These are phyloP conservation scores for Colletotrichum costaricense DNA, from an alignment of 2,329 filamentous ascomycete species.

Conservation along the genomic window DNA sequence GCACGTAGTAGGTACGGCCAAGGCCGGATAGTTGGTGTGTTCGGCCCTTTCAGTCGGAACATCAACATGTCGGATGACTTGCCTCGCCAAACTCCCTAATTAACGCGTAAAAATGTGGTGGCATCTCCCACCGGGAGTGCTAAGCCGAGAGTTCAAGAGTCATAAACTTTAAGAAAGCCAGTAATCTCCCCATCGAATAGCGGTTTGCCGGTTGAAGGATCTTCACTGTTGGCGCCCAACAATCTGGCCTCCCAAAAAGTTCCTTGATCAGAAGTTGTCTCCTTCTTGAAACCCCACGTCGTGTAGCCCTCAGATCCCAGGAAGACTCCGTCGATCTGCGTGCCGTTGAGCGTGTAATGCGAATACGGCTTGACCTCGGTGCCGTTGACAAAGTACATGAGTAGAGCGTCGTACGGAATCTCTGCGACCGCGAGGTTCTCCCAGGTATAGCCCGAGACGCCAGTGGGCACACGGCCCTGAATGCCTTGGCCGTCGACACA, in stretches of 20 bases:
- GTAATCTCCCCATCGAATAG: conserved; percentile 19
- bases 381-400: conserved; percentile 17
- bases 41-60: background rate
- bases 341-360: conserved; percentile 7
- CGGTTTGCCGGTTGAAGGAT: conserved; percentile 2
- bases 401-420: conserved; percentile 14
- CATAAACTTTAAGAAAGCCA: conserved; percentile 13
- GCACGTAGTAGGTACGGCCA: background rate
- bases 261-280: background rate
- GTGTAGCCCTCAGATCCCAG: conserved; percentile 10
- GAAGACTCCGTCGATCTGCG: conserved; percentile 7
- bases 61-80: conserved; percentile 2
- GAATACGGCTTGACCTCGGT: background rate
- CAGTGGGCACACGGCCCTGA: conserved; percentile 1
- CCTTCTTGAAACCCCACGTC: conserved; percentile 3
- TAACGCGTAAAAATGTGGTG: too few species aligned
- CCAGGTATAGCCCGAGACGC: conserved; percentile 17
- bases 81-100: background rate
- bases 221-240: background rate
- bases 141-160: background rate
- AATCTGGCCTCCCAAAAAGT: conserved; percentile 6
- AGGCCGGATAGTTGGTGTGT: background rate
- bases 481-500: conserved; percentile 7
- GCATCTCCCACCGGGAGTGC: background rate
- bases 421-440: conserved; percentile 11